These are phyloP conservation scores for Corylus americana DNA, from an alignment of 306 rosid species.

Conservation along the genomic window DNA sequence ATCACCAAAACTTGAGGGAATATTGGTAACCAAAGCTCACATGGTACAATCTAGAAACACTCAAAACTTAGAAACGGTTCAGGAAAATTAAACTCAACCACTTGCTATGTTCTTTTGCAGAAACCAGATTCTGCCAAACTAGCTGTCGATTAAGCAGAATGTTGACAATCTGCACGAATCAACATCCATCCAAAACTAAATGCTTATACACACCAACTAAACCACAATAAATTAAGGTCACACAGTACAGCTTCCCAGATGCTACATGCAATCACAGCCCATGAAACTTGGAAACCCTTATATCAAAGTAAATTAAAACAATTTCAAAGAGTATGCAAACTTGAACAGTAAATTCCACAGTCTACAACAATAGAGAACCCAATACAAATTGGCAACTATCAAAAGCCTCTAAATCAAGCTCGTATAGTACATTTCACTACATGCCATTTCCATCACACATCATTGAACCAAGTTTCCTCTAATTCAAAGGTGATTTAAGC, in stretches of 20 bases:
- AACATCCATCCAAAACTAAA: not conserved
- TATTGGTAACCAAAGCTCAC: not conserved
- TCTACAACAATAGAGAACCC: too few species aligned
- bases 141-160: not conserved
- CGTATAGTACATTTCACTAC: conserved; percentile 20
- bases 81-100: not conserved
- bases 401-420: conserved; percentile 13
- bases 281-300: conserved; percentile 10
- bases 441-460: not conserved
- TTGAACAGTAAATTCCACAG: too few species aligned
- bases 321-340: too few species aligned
- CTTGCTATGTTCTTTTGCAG: not conserved
- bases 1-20: not conserved
- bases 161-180: not conserved
- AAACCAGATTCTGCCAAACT: not conserved
- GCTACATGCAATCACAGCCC: not conserved
- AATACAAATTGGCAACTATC: not conserved
- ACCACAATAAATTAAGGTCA: conserved; percentile 1
- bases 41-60: not conserved
- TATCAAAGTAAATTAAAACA: not conserved
- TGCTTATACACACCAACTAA: not conserved
- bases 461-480: not conserved
- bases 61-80: not conserved
- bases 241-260: not conserved
- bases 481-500: not conserved